phyloP scores from a whole-genome alignment of 2,329 filamentous ascomycete genomes.

The Mariannaea elegans region DNA sequence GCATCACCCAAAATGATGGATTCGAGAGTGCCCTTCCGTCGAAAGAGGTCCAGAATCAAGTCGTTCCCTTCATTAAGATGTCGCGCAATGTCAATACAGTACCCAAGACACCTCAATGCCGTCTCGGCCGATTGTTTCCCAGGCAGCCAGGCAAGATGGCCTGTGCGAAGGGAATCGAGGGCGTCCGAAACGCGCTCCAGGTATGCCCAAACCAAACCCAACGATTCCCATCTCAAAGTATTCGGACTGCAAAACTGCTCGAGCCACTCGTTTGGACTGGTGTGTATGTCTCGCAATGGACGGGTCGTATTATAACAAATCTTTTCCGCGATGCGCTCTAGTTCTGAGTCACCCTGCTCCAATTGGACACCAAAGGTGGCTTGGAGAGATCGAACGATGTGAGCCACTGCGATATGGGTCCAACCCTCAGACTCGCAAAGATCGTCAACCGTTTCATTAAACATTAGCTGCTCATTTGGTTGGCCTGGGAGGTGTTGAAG shows the following conservation, averaged over 20 bases:
- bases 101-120: conserved; percentile 5
- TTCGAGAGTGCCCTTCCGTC: conserved; percentile 4
- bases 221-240: conserved; percentile 49
- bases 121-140: background rate
- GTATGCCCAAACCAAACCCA: conserved; percentile 46
- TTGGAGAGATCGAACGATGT: conserved; percentile 5
- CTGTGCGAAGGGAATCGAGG: background rate
- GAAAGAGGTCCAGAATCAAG: conserved; percentile 18
- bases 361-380: background rate
- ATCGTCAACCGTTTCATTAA: background rate
- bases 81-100: conserved; percentile 12
- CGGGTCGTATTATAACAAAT: conserved; percentile 47
- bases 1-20: conserved; percentile 19
- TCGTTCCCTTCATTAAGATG: conserved; percentile 17
- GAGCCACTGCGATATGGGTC: conserved; percentile 3
- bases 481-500: conserved; percentile 7
- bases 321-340: conserved; percentile 19
- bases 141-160: background rate
- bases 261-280: conserved; percentile 44
- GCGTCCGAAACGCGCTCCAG: conserved; percentile 6
- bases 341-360: background rate
- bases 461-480: conserved; percentile 1
- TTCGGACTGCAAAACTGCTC: conserved; percentile 44
- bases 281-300: conserved; percentile 44
- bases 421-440: background rate